Evolutionary conservation across 2,329 filamentous ascomycete species (phyloP), one percentile per base, ranked within the genome.

Genomic region (Colletotrichum incanum): DNA sequence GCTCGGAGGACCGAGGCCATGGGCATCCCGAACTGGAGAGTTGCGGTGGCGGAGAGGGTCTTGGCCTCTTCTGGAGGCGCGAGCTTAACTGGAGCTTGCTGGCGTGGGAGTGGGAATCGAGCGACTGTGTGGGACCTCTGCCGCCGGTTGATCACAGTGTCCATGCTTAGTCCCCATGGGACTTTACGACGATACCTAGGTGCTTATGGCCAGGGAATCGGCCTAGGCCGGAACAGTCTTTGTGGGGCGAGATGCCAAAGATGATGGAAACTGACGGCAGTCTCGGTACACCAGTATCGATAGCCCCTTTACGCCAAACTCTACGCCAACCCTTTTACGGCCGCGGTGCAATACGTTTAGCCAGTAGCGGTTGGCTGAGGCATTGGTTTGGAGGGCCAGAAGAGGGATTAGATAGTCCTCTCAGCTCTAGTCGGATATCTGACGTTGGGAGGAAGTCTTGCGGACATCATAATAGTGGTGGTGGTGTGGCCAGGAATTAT

Each of bases 61-160:
- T 93, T 76, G 91, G 91, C 47, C 83, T 93, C 55, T 92, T 92
- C 79, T 93, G 91, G 90, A 88, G 91, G 77, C 89, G 91, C 77
- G 93, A 96, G 84, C 85, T 96, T 78, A 96, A 96, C 84, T 96
- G 94, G 94, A 94, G 93, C 81, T 88, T 95, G 80, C 84, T 95
- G 78, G 93, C 91, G 65, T 96, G 93, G 93, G 92, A 95, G 80
- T 94, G 90, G 88, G 88, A 90, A 79, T 85, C 86, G 50, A 84
- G 82, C 67, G 80, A 81, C 55, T 77, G 75, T 34, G 74, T 82
- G 69, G 80, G 81, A 73, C 78, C 78, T 34, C 77, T 86, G 41
- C 74, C 74, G 11, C 77, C 77, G 72, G 82, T 89, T 76, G 82
- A 87, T 79, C 81, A 82, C 74, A 85, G 84, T 74, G 82, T 86